phyloP scores from a whole-genome alignment of 1,139 yeast species.

The Meyerozyma guilliermondii region DNA sequence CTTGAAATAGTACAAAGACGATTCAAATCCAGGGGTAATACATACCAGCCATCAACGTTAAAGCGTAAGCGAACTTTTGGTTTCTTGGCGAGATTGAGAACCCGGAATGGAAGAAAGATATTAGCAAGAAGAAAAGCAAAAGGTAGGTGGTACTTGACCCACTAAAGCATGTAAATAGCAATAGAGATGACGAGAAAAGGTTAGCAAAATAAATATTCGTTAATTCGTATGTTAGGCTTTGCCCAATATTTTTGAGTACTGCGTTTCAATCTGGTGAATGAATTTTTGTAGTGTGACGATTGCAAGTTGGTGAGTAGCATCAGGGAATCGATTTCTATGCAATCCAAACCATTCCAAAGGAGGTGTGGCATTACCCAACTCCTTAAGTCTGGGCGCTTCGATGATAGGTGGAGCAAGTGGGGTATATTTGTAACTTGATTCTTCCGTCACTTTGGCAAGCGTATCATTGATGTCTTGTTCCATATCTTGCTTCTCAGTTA shows the following conservation, averaged over 20 bases:
- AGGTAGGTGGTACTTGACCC: slow-evolving; percentile 92
- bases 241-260: slow-evolving; percentile 45
- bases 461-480: slow-evolving; percentile 52
- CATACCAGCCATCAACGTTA: slow-evolving; percentile 88
- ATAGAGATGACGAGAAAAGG: background rate
- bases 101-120: slow-evolving; percentile 76
- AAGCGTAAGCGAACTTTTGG: slow-evolving; percentile 90
- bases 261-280: slow-evolving; percentile 55
- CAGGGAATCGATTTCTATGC: slow-evolving; percentile 80
- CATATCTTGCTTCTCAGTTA: slow-evolving; percentile 19
- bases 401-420: slow-evolving; percentile 75
- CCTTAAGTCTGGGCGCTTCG: slow-evolving; percentile 84
- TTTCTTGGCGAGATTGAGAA: slow-evolving; percentile 78
- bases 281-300: slow-evolving; percentile 70
- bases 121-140: slow-evolving; percentile 75
- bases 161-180: slow-evolving; percentile 28
- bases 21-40: slow-evolving; percentile 88
- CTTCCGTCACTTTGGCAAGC: slow-evolving; percentile 58
- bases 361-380: slow-evolving; percentile 94
- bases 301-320: slow-evolving; percentile 74
- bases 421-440: slow-evolving; percentile 53
- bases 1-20: slow-evolving; percentile 51
- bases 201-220: background rate
- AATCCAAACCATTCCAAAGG: slow-evolving; percentile 98
- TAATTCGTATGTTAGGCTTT: slow-evolving; percentile 21